Percentiles rank a stretch among this genome's conserved stretches.
Conservation (phyloP, 1,139 yeast genomes). For the Pichia sp. region DNA sequence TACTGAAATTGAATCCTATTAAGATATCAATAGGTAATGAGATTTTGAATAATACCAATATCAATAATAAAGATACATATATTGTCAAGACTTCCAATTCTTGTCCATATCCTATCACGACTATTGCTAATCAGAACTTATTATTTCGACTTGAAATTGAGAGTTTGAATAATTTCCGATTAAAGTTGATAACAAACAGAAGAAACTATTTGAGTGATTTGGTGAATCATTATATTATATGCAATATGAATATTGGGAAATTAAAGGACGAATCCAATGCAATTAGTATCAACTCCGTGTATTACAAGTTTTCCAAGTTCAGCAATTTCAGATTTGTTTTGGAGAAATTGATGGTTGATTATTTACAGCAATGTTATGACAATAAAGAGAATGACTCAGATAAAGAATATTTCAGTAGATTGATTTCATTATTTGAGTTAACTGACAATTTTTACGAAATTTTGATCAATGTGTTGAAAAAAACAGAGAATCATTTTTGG, state of each 20-base stretch:
- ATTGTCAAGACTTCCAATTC: constrained; percentile 22
- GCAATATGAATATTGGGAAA: constrained; percentile 17
- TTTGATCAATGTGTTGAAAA: constrained; percentile 37
- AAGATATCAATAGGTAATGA: constrained; percentile 24
- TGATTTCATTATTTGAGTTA: constrained; percentile 22
- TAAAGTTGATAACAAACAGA: constrained; percentile 22
- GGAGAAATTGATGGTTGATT: constrained; percentile 26
- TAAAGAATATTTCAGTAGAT: constrained; percentile 21
- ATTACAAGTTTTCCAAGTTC: constrained; percentile 21
- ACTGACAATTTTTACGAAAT: constrained; percentile 27
- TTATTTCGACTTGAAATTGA: constrained; percentile 27
- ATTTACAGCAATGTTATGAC: constrained; percentile 25
- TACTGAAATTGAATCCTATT: constrained; percentile 19
- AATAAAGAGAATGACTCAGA: constrained; percentile 17
- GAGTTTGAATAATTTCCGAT: constrained; percentile 15
- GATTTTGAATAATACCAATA: constrained; percentile 1
- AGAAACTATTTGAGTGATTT: constrained; percentile 24
- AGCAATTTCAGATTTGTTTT: constrained; percentile 25
- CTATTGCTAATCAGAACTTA: constrained; percentile 22
- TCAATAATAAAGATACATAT: constrained; percentile 1
- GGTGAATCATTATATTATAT: constrained; percentile 23
- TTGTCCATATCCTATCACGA: constrained; percentile 25
- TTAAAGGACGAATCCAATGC: constrained; percentile 16
- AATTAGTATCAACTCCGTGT: constrained; percentile 20
- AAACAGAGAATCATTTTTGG: constrained; percentile 63